phyloP scores from a whole-genome alignment of 2,329 filamentous ascomycete genomes.

The Neopestalotiopsis clavispora region DNA sequence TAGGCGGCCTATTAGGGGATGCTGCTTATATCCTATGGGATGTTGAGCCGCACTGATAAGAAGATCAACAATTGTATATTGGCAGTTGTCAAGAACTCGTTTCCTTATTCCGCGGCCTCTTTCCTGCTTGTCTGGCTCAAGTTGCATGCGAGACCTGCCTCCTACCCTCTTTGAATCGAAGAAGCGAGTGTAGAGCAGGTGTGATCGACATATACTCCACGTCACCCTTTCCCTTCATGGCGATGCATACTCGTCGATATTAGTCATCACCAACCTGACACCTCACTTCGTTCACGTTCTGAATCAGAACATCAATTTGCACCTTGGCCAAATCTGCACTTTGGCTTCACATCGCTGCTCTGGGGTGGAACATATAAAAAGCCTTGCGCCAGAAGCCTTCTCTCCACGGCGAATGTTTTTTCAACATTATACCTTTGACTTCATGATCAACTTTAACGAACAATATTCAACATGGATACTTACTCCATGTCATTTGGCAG shows the following conservation, averaged over 20 bases:
- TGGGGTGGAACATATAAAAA: background rate
- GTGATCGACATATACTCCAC: conserved; percentile 1
- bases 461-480: conserved; percentile 51
- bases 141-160: background rate
- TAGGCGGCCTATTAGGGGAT: background rate
- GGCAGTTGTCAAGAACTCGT: background rate
- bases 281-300: background rate
- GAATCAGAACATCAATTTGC: background rate
- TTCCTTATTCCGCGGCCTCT: background rate
- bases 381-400: background rate
- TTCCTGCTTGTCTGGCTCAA: background rate
- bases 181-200: background rate
- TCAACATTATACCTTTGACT: background rate
- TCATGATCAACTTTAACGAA: background rate
- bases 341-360: background rate
- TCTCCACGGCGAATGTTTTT: background rate
- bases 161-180: background rate
- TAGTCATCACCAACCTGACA: background rate
- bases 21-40: background rate
- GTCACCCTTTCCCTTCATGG: background rate
- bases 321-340: background rate
- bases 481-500: conserved; percentile 55
- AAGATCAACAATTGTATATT: background rate
- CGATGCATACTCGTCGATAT: background rate
- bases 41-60: background rate